Conservation (phyloP, 2,329 filamentous ascomycete genomes). For the Pseudogymnoascus sp. region DNA sequence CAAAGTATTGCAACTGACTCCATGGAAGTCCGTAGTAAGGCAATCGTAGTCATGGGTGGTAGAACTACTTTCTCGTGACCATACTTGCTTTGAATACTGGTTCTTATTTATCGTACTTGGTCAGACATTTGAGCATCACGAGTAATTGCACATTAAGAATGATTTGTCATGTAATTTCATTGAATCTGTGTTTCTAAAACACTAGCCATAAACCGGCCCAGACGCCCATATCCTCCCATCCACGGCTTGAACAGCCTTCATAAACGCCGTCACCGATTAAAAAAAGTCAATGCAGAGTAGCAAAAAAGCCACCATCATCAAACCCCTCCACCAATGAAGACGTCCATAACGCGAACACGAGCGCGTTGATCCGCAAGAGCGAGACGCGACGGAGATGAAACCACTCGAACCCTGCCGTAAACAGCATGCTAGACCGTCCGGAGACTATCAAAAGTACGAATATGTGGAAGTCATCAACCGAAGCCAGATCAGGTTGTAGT, state of each 20-base stretch:
- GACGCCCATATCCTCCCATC: conserved; percentile 11
- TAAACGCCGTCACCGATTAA: conserved; percentile 6
- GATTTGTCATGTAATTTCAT: conserved; percentile 12
- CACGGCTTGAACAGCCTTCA: conserved; percentile 10
- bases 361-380: conserved; percentile 22
- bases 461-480: conserved; percentile 14
- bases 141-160: not conserved
- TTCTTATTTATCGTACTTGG: not conserved
- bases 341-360: conserved; percentile 6
- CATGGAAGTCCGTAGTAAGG: not conserved
- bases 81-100: not conserved
- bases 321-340: conserved; percentile 5
- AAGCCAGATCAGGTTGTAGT: conserved; percentile 21
- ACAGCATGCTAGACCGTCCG: conserved; percentile 34
- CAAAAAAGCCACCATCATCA: not conserved
- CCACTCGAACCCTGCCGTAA: conserved; percentile 31
- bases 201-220: conserved; percentile 11
- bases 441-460: conserved; percentile 32
- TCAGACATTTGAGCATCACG: not conserved
- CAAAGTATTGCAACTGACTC: not conserved
- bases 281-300: not conserved
- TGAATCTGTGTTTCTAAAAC: conserved; percentile 10
- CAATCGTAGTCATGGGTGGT: not conserved
- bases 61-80: not conserved
- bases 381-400: conserved; percentile 18